phyloP scores from a whole-genome alignment of 768 basidiomycete genomes.

The Sporobolomyces pararoseus region DNA sequence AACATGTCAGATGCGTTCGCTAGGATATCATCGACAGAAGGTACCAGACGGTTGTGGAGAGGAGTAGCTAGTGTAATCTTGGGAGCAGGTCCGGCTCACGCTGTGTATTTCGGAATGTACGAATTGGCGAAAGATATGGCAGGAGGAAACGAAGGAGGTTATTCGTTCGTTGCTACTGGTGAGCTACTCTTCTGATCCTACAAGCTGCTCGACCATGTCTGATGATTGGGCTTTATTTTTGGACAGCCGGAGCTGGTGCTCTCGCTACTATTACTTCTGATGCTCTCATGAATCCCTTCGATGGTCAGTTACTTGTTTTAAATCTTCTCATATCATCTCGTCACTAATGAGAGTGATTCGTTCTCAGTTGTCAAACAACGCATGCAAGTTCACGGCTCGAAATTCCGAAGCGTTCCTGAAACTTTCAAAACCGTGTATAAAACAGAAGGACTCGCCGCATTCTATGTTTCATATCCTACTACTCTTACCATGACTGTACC shows the following conservation, averaged over 20 bases:
- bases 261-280: conserved; percentile 91
- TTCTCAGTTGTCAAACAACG: conserved; percentile 99
- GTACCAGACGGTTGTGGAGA: conserved; percentile 83
- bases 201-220: not conserved
- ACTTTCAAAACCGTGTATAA: conserved; percentile 80
- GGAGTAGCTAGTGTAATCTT: conserved; percentile 93
- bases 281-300: conserved; percentile 99
- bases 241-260: conserved; percentile 92
- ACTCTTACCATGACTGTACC: conserved; percentile 91
- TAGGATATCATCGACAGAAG: conserved; percentile 90
- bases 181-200: conserved; percentile 48
- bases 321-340: not conserved
- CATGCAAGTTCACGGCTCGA: conserved; percentile 94
- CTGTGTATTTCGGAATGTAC: conserved; percentile 93
- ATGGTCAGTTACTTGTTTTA: conserved; percentile 64
- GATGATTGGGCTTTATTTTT: not conserved
- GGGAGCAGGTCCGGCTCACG: conserved; percentile 96
- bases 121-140: conserved; percentile 89
- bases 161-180: conserved; percentile 88
- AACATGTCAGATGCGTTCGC: conserved; percentile 86
- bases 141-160: conserved; percentile 72
- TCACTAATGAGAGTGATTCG: no score
- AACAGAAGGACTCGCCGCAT: conserved; percentile 79
- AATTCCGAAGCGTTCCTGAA: conserved; percentile 79
- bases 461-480: conserved; percentile 98